Conservation (phyloP, 148 eudicot species). For the Rhododendron kiyosumense region DNA sequence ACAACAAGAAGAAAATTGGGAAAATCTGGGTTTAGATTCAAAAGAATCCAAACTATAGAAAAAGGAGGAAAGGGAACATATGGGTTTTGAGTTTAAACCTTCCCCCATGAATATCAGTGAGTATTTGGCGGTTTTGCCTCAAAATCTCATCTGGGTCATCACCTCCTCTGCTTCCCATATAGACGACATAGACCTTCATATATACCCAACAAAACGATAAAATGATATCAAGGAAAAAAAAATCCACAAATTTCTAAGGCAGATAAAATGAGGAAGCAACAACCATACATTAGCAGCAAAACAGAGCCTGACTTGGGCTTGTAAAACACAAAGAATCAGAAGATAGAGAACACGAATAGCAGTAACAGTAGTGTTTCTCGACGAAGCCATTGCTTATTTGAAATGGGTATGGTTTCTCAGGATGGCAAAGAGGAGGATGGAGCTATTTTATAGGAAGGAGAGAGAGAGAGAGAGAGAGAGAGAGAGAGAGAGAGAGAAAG, state of each 20-base stretch:
- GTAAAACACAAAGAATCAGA: conserved; percentile 16
- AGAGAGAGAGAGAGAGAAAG: background rate
- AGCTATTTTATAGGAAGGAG: background rate
- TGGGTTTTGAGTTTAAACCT: conserved; percentile 19
- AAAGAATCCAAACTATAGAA: background rate
- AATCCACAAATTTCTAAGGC: background rate
- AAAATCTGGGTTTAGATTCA: background rate
- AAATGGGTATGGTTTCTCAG: background rate
- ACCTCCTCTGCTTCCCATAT: conserved; percentile 40
- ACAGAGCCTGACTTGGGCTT: conserved; percentile 14
- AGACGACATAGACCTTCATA: conserved; percentile 45
- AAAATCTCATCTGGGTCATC: conserved; percentile 50
- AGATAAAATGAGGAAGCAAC: background rate
- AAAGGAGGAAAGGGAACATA: background rate
- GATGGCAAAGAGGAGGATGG: background rate
- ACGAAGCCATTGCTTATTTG: conserved; percentile 14
- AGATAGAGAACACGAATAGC: background rate
- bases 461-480: background rate
- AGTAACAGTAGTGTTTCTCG: background rate
- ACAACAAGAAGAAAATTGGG: background rate
- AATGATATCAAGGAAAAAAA: background rate
- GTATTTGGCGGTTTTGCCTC: conserved; percentile 41
- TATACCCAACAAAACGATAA: background rate
- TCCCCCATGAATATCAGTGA: conserved; percentile 37
- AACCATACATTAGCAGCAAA: conserved; percentile 24